phyloP scores from a whole-genome alignment of 1,284 basidiomycete species.

The Ustilago bromivora region DNA sequence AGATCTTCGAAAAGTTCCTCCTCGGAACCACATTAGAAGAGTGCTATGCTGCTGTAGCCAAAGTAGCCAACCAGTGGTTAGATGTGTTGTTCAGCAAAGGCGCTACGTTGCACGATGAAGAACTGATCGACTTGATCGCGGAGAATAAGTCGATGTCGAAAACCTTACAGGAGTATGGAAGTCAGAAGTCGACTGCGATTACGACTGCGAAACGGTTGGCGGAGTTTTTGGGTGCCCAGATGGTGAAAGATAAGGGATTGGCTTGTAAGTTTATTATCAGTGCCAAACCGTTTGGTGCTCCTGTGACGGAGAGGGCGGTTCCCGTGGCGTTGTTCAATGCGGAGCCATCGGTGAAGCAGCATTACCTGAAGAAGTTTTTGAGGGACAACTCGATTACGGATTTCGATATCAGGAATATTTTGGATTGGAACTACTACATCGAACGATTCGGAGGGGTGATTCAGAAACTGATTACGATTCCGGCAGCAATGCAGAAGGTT shows the following conservation, averaged over 20 bases:
- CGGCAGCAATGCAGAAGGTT: constrained; percentile 97
- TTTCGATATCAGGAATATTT: constrained; percentile 92
- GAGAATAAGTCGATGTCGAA: constrained; percentile 99
- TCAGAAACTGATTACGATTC: constrained; percentile 99
- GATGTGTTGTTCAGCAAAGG: constrained; percentile 92
- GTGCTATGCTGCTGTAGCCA: constrained; percentile 93
- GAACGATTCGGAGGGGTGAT: constrained; percentile 97
- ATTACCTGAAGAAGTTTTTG: constrained; percentile 94
- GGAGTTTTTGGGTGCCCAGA: constrained; percentile 96
- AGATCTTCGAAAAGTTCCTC: constrained; percentile 97
- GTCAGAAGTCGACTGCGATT: constrained; percentile 98
- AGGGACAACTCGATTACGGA: constrained; percentile 88
- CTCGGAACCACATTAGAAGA: constrained; percentile 92
- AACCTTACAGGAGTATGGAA: constrained; percentile 93
- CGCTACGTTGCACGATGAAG: constrained; percentile 85
- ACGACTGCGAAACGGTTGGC: constrained; percentile 94
- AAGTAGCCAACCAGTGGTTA: constrained; percentile 96
- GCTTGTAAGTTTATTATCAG: constrained; percentile 99
- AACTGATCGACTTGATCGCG: constrained; percentile 96
- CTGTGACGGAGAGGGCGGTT: constrained; percentile 95
- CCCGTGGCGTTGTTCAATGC: constrained; percentile 99
- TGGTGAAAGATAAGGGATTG: constrained; percentile 99
- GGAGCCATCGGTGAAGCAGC: constrained; percentile 87
- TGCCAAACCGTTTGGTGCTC: constrained; percentile 89
- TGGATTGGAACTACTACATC: constrained; percentile 99